A percentile compares a stretch with the other conserved stretches of the same genome.
phyloP scores from a whole-genome alignment of 139 green algal species.

The Coelastrella sp. region DNA sequence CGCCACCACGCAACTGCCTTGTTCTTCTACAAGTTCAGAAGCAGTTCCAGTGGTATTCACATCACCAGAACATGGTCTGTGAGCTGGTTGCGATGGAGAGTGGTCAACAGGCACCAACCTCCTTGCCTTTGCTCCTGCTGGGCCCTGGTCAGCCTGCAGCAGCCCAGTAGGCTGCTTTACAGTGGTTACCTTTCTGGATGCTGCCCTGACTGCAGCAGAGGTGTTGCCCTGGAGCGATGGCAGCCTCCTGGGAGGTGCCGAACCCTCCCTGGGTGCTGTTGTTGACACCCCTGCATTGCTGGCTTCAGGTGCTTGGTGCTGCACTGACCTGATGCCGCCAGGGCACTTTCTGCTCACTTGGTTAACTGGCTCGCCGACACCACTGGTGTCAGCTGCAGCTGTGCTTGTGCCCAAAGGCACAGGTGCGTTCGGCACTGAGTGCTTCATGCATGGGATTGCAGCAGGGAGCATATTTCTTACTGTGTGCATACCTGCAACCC shows the following conservation, averaged over 20 bases:
- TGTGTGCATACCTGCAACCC: too few relatives aligned
- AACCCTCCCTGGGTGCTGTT: neutral
- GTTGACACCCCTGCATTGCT: neutral
- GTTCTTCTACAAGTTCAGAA: too few relatives aligned
- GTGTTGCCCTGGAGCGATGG: neutral
- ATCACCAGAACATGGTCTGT: neutral
- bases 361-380: too few relatives aligned
- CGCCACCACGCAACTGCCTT: too few relatives aligned
- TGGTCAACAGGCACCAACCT: constrained; percentile 1
- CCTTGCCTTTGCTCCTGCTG: neutral
- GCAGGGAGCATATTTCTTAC: too few relatives aligned
- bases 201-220: neutral
- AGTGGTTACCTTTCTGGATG: neutral
- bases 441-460: too few relatives aligned
- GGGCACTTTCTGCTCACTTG: neutral
- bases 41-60: too few relatives aligned
- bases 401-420: too few relatives aligned
- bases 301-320: neutral
- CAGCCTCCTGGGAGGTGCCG: neutral
- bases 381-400: too few relatives aligned
- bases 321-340: neutral
- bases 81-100: neutral
- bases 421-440: too few relatives aligned
- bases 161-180: neutral
- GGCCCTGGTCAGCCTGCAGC: neutral